Evolutionary conservation across 1,284 basidiomycete species (phyloP), one percentile per base, ranked within the genome.

Genomic region (Cutaneotrichosporon arboriforme): DNA sequence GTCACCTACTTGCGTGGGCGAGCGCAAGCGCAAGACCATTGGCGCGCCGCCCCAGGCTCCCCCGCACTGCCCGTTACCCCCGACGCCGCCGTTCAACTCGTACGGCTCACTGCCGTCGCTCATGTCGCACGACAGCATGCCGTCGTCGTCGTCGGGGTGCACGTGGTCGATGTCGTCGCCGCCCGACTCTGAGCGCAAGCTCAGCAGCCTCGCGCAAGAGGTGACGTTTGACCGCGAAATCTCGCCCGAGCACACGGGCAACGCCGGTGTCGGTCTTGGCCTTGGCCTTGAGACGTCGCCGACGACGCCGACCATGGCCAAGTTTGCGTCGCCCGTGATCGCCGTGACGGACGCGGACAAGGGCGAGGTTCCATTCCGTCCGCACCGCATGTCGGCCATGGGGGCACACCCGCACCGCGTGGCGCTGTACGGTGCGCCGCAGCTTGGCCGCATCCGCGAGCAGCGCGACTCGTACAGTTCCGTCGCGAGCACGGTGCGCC

Each of bases 61-160:
- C 23, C 46, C 52, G 36, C 38, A 17, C 17, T 31, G 33, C 33
- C 49, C 58, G 36, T 51, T 50, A 9, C 57, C 68, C 31, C 58
- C 63, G 4, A 46, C 56, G n/a, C 55, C 62, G 22, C 49, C 49
- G 4, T 56, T 51, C 49, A 37, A 17, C 39, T 68, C 69, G 22
- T 69, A 65, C 52, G 54, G 61, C 1, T 73, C 70, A 2, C 63
- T 70, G 39, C 69, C 69, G 1, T 72, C 70, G 8, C 49, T 66
- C 15, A n/a, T 67, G 61, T 37, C 68, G 61, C 41, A 66, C 62
- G 20, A 65, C 60, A 23, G 66, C 64, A 54, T 68, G 40, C 60
- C 59, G 4, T 65, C 66, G 54, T 26, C 68, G 67, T 37, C 46
- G 55, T 57, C 52, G 35, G 48, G 21, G 4, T 52, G 53, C 31